Evolutionary conservation across 1,284 basidiomycete species (phyloP).

Genomic region (Testicularia cyperi): DNA sequence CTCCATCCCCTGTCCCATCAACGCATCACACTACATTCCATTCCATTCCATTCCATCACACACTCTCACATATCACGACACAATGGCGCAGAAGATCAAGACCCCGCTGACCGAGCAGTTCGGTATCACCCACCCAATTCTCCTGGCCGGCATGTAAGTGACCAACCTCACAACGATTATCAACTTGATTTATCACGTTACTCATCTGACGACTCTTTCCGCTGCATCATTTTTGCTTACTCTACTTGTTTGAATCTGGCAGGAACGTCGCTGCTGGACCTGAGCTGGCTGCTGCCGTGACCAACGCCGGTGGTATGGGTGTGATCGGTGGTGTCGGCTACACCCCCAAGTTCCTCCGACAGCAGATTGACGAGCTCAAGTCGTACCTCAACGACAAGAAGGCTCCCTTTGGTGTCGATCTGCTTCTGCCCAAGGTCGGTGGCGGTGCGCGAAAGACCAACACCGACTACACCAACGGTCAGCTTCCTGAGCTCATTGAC

Average conservation of each 20-base stretch:
- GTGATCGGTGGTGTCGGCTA: constrained; percentile 56
- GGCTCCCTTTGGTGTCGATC: constrained; percentile 52
- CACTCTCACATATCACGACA: too few relatives aligned
- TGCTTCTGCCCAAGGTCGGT: constrained; percentile 55
- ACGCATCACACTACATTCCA: neutral
- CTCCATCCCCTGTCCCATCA: neutral
- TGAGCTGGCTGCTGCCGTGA: constrained; percentile 51
- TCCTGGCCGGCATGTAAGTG: constrained; percentile 70
- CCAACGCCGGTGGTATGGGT: constrained; percentile 51
- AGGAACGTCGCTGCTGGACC: constrained; percentile 54
- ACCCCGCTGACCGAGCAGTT: constrained; percentile 60
- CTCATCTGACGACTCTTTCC: neutral
- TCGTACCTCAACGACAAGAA: constrained; percentile 47
- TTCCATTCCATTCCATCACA: too few relatives aligned
- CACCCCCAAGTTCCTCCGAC: constrained; percentile 29
- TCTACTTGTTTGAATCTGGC: neutral
- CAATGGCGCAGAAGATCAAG: constrained; percentile 45
- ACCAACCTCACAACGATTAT: neutral
- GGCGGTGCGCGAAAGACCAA: constrained; percentile 53
- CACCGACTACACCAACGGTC: constrained; percentile 51
- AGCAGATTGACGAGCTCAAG: constrained; percentile 43
- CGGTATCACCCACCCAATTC: constrained; percentile 79
- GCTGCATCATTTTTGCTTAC: neutral
- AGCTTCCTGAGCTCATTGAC: constrained; percentile 46
- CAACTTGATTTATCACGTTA: neutral